phyloP scores from a whole-genome alignment of 345 rosid genomes.

The Erysimum cheiranthoides region DNA sequence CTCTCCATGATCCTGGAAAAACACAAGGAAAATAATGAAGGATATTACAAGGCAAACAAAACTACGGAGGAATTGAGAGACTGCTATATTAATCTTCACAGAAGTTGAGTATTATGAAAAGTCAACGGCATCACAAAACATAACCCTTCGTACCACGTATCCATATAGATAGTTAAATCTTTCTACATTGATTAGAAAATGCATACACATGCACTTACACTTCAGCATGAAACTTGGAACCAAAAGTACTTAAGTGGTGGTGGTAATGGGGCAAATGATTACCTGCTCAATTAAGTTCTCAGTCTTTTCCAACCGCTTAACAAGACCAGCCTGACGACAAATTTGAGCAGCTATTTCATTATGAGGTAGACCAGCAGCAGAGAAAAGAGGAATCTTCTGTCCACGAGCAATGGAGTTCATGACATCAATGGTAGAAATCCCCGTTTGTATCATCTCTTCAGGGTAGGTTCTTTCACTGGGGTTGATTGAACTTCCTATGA shows the following conservation, averaged over 20 bases:
- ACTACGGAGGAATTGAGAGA: background rate
- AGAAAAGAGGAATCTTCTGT: slow-evolving; percentile 97
- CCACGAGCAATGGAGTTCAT: slow-evolving; percentile 99
- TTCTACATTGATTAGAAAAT: slow-evolving; percentile 7
- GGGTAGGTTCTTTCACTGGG: slow-evolving; percentile 99
- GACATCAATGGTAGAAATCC: slow-evolving; percentile 98
- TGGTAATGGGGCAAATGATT: slow-evolving; percentile 25
- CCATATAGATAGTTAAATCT: background rate
- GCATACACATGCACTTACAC: background rate
- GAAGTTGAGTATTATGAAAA: slow-evolving; percentile 15
- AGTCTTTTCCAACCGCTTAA: slow-evolving; percentile 93
- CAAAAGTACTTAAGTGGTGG: slow-evolving; percentile 14
- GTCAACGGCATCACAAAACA: slow-evolving; percentile 3
- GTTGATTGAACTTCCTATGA: slow-evolving; percentile 91
- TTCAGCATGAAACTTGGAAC: slow-evolving; percentile 6
- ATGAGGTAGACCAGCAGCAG: slow-evolving; percentile 99
- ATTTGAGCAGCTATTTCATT: slow-evolving; percentile 99
- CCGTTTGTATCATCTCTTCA: slow-evolving; percentile 99
- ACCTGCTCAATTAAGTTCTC: slow-evolving; percentile 86
- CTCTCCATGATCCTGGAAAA: slow-evolving; percentile 75
- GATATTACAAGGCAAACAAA: slow-evolving; percentile 17
- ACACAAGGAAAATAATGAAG: slow-evolving; percentile 2
- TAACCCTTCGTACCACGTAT: background rate
- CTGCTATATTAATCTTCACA: slow-evolving; percentile 1
- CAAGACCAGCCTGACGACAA: slow-evolving; percentile 99